A percentile compares a stretch with the other conserved stretches of the same genome.
These are phyloP conservation scores for Colletotrichum navitas DNA, from an alignment of 2,329 filamentous ascomycete genomes.

Conservation along the genomic window DNA sequence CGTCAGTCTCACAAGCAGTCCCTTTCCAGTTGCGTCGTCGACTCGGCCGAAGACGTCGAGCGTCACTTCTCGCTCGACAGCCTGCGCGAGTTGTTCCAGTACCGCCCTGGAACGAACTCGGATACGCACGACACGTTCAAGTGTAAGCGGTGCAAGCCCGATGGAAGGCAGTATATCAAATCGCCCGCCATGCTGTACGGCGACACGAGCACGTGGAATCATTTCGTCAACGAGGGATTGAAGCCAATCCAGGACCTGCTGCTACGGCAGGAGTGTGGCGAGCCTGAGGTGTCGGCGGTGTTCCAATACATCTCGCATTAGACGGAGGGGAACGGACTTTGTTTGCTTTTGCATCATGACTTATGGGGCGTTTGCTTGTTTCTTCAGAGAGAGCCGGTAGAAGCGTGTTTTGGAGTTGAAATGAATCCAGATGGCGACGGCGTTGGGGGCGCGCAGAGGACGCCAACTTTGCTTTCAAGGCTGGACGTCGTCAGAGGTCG, in stretches of 20 bases:
- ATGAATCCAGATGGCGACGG: constrained; percentile 14
- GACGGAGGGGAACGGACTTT: constrained; percentile 5
- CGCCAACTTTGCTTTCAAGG: constrained; percentile 11
- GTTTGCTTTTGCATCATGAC: constrained; percentile 9
- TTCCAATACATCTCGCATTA: constrained; percentile 98
- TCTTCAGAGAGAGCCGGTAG: not conserved
- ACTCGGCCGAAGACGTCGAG: constrained; percentile 96
- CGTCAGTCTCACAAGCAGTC: constrained; percentile 98
- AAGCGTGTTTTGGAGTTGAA: constrained; percentile 3
- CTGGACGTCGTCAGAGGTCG: not conserved
- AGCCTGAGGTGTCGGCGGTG: constrained; percentile 88
- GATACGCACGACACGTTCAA: constrained; percentile 99
- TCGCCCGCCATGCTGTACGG: constrained; percentile 96
- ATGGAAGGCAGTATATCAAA: constrained; percentile 89
- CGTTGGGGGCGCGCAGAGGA: not conserved
- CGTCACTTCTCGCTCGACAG: constrained; percentile 95
- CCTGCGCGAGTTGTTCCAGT: constrained; percentile 93
- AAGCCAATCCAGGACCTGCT: constrained; percentile 90
- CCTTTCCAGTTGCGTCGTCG: constrained; percentile 94
- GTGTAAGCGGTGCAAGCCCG: constrained; percentile 92
- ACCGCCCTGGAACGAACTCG: constrained; percentile 83
- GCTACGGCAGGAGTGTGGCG: constrained; percentile 84
- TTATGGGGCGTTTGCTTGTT: not conserved
- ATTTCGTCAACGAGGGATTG: constrained; percentile 87
- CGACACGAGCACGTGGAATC: constrained; percentile 99